These are phyloP conservation scores for Solanum rostratum DNA, from an alignment of 257 asterid species.

Conservation along the genomic window DNA sequence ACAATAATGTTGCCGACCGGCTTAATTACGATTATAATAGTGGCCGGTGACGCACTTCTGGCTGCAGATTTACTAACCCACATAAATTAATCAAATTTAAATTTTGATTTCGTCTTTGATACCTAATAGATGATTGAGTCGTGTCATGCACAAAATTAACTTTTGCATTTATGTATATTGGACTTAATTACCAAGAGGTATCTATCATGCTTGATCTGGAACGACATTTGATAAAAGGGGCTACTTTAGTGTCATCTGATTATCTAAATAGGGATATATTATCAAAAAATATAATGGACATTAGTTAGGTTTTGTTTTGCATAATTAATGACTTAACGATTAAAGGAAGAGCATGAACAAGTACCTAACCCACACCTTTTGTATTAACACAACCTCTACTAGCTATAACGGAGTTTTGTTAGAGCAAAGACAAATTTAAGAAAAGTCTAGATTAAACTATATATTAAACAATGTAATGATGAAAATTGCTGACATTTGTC, in stretches of 20 bases:
- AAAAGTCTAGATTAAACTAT: background rate
- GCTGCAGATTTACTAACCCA: background rate
- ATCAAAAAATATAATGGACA: background rate
- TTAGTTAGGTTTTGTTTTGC: background rate
- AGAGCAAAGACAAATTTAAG: background rate
- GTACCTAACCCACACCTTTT: background rate
- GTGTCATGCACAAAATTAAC: background rate
- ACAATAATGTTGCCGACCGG: slow-evolving; percentile 55
- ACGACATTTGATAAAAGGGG: background rate
- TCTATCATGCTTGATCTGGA: background rate
- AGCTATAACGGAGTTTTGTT: background rate
- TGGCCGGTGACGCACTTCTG: background rate
- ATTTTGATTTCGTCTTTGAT: background rate
- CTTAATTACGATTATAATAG: background rate
- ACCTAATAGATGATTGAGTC: background rate
- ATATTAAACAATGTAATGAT: background rate
- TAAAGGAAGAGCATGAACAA: background rate
- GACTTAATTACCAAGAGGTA: background rate
- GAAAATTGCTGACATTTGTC: background rate
- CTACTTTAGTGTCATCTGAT: background rate
- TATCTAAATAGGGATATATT: background rate
- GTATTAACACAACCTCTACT: background rate
- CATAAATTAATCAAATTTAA: background rate
- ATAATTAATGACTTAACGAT: background rate
- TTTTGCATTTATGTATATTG: background rate